These are phyloP conservation scores for Epicoccum nigrum DNA, from an alignment of 2,329 filamentous ascomycete species.

Conservation along the genomic window DNA sequence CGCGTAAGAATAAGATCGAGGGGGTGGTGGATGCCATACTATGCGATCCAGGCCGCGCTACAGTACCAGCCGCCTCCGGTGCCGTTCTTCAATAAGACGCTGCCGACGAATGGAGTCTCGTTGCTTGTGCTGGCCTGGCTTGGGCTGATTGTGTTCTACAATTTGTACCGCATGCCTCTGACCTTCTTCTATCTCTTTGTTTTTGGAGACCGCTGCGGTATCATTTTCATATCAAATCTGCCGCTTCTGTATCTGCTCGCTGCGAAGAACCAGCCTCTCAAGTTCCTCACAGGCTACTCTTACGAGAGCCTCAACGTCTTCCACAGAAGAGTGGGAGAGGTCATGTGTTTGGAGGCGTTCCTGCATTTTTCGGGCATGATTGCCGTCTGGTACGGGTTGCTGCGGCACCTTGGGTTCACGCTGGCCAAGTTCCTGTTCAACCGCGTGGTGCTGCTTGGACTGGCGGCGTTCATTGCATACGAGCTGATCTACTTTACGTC, in stretches of 20 bases:
- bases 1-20: conserved; percentile 3
- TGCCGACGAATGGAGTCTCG: conserved; percentile 64
- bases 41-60: conserved; percentile 43
- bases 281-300: conserved; percentile 65
- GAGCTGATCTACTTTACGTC: conserved; percentile 68
- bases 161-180: conserved; percentile 59
- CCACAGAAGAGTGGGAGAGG: conserved; percentile 67
- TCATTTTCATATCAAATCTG: conserved; percentile 59
- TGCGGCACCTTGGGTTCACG: conserved; percentile 58
- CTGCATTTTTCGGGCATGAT: conserved; percentile 64
- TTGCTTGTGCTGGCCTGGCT: conserved; percentile 60
- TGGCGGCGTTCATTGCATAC: conserved; percentile 63
- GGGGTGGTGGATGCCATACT: conserved; percentile 27
- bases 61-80: conserved; percentile 65
- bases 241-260: conserved; percentile 66
- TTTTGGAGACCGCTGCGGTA: conserved; percentile 63
- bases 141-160: conserved; percentile 63
- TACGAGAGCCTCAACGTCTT: conserved; percentile 72
- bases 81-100: conserved; percentile 61
- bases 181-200: conserved; percentile 60
- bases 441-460: conserved; percentile 60
- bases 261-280: conserved; percentile 70
- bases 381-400: conserved; percentile 59
- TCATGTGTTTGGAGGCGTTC: conserved; percentile 65
- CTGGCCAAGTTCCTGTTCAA: conserved; percentile 59